Evolutionary conservation across 257 asterid genomes (phyloP).

Genomic region (Scutellaria barbata): DNA sequence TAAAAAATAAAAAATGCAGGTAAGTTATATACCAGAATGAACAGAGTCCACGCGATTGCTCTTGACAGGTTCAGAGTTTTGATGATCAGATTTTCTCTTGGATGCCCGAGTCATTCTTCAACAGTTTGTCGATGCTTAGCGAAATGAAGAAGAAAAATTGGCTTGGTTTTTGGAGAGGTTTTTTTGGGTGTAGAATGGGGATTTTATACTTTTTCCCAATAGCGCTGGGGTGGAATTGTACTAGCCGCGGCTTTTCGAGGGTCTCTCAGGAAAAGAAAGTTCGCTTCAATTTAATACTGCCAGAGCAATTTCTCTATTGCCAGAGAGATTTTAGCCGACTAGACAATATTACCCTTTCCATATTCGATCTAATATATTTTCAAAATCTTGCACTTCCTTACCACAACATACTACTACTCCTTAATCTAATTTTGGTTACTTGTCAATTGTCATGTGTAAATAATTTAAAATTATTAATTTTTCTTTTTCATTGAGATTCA

Average conservation of each 20-base stretch:
- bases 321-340: not conserved
- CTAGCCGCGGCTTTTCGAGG: constrained; percentile 33
- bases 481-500: no score
- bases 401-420: no score
- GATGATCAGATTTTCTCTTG: constrained; percentile 70
- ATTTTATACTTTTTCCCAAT: constrained; percentile 30
- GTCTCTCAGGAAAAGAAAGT: constrained; percentile 15
- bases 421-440: no score
- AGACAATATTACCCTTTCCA: not conserved
- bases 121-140: not conserved
- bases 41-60: constrained; percentile 51
- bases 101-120: constrained; percentile 64
- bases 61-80: constrained; percentile 52
- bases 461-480: no score
- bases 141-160: not conserved
- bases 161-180: constrained; percentile 40
- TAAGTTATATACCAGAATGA: constrained; percentile 53
- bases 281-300: not conserved
- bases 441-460: no score
- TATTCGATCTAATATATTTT: no score
- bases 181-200: constrained; percentile 24
- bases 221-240: constrained; percentile 23
- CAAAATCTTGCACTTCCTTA: no score
- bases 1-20: not conserved
- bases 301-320: constrained; percentile 5